Percentiles rank a stretch among this genome's conserved stretches.
Conservation (phyloP, 495 filamentous ascomycete species). For the Aspergillus campestris region DNA sequence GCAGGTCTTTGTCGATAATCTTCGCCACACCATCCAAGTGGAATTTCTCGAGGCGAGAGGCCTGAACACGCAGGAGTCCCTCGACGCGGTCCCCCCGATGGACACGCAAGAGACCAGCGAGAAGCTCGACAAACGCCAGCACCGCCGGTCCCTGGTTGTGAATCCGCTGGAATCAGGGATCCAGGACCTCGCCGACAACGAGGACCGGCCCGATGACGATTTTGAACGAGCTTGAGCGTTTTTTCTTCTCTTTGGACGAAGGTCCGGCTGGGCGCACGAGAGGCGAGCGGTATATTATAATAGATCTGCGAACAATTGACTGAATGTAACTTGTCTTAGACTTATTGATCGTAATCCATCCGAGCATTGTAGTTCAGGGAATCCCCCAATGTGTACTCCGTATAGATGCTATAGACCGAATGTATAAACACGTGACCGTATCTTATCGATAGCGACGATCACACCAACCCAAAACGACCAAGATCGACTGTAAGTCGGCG, state of each 20-base stretch:
- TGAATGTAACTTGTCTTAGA: conserved; percentile 1
- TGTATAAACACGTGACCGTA: not conserved
- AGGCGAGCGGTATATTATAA: conserved; percentile 11
- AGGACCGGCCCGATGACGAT: conserved; percentile 37
- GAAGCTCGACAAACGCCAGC: conserved; percentile 32
- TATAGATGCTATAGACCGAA: too few relatives aligned
- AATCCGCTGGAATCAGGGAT: conserved; percentile 28
- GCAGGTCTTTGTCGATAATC: conserved; percentile 49
- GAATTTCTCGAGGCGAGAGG: conserved; percentile 36
- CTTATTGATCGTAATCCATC: too few relatives aligned
- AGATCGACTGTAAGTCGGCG: conserved; percentile 3
- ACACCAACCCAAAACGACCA: conserved; percentile 1
- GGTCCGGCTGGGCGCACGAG: conserved; percentile 1
- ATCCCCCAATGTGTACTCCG: too few relatives aligned
- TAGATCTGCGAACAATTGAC: conserved; percentile 8
- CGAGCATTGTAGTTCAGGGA: too few relatives aligned
- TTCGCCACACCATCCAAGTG: conserved; percentile 51
- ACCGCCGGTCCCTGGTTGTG: conserved; percentile 34
- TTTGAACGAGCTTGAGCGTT: conserved; percentile 40
- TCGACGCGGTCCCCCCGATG: conserved; percentile 16
- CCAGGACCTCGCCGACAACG: conserved; percentile 12
- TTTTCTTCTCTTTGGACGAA: too few relatives aligned
- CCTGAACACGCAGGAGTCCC: conserved; percentile 24
- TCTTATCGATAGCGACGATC: conserved; percentile 10
- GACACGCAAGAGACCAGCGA: conserved; percentile 58